Evolutionary conservation across 2,329 filamentous ascomycete genomes (phyloP), one percentile per base, ranked within the genome.

Genomic region (Orbilia brochopaga): DNA sequence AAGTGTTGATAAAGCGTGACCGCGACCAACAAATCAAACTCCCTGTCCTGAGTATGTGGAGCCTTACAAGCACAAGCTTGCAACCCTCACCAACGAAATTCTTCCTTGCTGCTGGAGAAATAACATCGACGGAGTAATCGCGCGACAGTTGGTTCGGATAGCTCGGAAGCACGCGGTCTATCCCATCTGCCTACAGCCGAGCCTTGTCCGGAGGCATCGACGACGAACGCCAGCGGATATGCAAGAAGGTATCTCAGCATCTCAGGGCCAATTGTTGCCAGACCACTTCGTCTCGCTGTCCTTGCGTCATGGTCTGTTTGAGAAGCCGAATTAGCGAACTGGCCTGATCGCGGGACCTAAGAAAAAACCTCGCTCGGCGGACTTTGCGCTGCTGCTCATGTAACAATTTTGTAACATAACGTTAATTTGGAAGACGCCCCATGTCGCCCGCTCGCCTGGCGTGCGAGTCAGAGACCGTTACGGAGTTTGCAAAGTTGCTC

Each of bases 351-450:
- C 27, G 8, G 8, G 27, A 32, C 27, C 27, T 42, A 42, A 42
- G 13, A 17, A 42, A n/a, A 17, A 42, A 42, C 37, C 37, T 42
- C 13, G 15, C n/a, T 32, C 27, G 8, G 37, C 37, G 5, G 4
- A 42, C n/a, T 42, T 42, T 42, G 5, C n/a, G 4, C 11, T 42
- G 37, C 5, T 15, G n/a, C n/a, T 15, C 37, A 13, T 42, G 30
- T 19, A 37, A 54, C 27, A 8, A 35, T 54, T 23, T 60, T 7
- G 46, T 51, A 48, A 32, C 63, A 67, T 67, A 67, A 67, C 56
- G 63, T 67, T 60, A 44, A 40, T 17, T 48, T 37, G 51, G 44
- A 40, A 32, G 44, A 57, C 4, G 13, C 37, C n/a, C 11, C 37
- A 42, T n/a, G n/a, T n/a, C 11, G n/a, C 37, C n/a, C 13, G n/a